These are phyloP conservation scores for Trichosanthes truncata DNA, from an alignment of 306 rosid genomes.

Conservation along the genomic window DNA sequence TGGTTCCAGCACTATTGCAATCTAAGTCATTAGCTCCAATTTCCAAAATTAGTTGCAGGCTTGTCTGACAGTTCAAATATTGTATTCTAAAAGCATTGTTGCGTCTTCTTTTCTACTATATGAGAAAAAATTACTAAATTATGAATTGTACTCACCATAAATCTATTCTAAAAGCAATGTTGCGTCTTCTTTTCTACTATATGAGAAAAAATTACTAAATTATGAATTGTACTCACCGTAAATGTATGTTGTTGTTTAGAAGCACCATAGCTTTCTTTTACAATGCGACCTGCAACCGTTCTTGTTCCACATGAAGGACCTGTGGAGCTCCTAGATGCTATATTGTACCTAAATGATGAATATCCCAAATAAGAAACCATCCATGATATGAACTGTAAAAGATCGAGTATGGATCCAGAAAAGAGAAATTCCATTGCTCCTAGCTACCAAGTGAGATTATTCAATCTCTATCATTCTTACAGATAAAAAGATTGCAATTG, in stretches of 20 bases:
- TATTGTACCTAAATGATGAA: conserved; percentile 48
- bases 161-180: conserved; percentile 7
- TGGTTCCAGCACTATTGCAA: not conserved
- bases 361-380: not conserved
- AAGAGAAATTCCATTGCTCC: not conserved
- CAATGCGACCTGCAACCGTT: conserved; percentile 57
- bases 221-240: conserved; percentile 46
- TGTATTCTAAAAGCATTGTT: not conserved
- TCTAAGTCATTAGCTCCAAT: not conserved
- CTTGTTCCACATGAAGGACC: conserved; percentile 79
- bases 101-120: not conserved
- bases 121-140: not conserved
- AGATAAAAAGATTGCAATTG: not conserved
- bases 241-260: conserved; percentile 91
- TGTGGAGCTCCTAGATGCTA: conserved; percentile 59
- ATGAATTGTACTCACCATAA: conserved; percentile 52
- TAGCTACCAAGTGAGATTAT: too few relatives aligned
- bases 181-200: not conserved
- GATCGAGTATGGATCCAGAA: not conserved
- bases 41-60: not conserved
- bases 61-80: not conserved
- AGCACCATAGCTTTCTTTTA: conserved; percentile 73
- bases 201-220: not conserved
- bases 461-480: not conserved
- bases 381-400: not conserved